A percentile compares a stretch with the other conserved stretches of the same genome.
Evolutionary conservation across 768 basidiomycete species (phyloP).

Genomic region (Chalciporus chontae): DNA sequence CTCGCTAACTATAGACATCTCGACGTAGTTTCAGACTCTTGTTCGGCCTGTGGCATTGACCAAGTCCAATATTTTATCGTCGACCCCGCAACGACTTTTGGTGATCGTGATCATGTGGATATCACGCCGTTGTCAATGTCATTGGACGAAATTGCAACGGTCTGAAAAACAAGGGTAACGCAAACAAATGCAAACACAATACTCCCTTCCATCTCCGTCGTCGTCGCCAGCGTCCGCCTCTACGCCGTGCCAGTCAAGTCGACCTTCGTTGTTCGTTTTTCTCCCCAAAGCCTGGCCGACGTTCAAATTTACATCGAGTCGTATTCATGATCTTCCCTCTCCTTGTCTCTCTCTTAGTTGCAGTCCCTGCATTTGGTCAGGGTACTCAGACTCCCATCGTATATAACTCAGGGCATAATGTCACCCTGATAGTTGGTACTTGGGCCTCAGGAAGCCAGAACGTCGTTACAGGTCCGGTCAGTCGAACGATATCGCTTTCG

Average conservation of each 20-base stretch:
- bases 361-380: conserved; percentile 32
- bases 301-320: neutral
- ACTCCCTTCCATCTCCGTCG: conserved; percentile 27
- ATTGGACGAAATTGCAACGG: conserved; percentile 8
- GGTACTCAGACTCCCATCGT: conserved; percentile 25
- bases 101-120: no score
- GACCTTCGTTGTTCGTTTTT: neutral
- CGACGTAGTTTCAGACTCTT: neutral
- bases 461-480: conserved; percentile 79
- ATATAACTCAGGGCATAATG: conserved; percentile 54
- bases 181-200: conserved; percentile 27
- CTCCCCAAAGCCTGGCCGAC: neutral
- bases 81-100: no score
- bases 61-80: neutral
- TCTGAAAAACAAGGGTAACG: conserved; percentile 6
- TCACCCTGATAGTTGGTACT: conserved; percentile 70
- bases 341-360: conserved; percentile 24
- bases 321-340: conserved; percentile 16
- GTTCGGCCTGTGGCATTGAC: neutral
- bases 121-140: no score
- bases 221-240: conserved; percentile 25
- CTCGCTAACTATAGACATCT: neutral
- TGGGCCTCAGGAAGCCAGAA: conserved; percentile 80
- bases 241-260: conserved; percentile 9
- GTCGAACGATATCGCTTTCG: conserved; percentile 31